These are phyloP conservation scores for Harringtonia aguacate DNA, from an alignment of 2,329 filamentous ascomycete genomes.

Conservation along the genomic window DNA sequence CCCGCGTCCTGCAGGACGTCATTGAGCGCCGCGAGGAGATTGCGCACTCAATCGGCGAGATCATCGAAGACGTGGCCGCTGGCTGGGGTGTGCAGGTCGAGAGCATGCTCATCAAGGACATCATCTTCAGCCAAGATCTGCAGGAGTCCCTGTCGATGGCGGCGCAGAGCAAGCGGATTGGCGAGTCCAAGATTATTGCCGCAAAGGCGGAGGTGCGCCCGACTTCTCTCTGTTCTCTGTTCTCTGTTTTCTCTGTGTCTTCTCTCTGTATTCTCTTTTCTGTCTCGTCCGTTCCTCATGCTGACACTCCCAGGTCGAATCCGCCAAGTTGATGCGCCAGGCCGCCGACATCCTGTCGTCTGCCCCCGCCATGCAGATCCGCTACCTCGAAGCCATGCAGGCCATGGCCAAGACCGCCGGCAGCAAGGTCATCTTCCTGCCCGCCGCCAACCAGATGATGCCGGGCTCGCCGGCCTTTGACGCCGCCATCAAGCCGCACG, in stretches of 20 bases:
- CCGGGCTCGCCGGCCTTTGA: slow-evolving; percentile 28
- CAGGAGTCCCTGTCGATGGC: slow-evolving; percentile 98
- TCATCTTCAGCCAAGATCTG: slow-evolving; percentile 90
- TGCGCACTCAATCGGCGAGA: slow-evolving; percentile 87
- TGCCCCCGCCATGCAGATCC: slow-evolving; percentile 95
- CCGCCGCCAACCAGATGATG: slow-evolving; percentile 53
- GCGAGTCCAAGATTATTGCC: slow-evolving; percentile 96
- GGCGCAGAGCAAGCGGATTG: slow-evolving; percentile 94
- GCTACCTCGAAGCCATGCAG: slow-evolving; percentile 98
- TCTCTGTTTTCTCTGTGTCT: background rate
- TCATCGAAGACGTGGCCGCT: slow-evolving; percentile 88
- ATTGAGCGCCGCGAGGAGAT: slow-evolving; percentile 98
- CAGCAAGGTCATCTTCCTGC: slow-evolving; percentile 78
- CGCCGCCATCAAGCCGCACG: slow-evolving; percentile 28
- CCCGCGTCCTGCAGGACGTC: slow-evolving; percentile 90
- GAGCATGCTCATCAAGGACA: slow-evolving; percentile 98
- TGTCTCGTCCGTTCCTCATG: background rate
- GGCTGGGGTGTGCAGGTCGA: slow-evolving; percentile 96
- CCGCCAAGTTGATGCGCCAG: slow-evolving; percentile 85
- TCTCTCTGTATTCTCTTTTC: background rate
- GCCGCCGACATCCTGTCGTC: slow-evolving; percentile 88
- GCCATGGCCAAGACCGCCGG: slow-evolving; percentile 93
- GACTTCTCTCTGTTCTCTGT: background rate
- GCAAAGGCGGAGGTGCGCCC: slow-evolving; percentile 72
- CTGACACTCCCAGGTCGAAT: slow-evolving; percentile 56